Conservation (phyloP, 2,329 filamentous ascomycete genomes). For the Orbilia javanica region DNA sequence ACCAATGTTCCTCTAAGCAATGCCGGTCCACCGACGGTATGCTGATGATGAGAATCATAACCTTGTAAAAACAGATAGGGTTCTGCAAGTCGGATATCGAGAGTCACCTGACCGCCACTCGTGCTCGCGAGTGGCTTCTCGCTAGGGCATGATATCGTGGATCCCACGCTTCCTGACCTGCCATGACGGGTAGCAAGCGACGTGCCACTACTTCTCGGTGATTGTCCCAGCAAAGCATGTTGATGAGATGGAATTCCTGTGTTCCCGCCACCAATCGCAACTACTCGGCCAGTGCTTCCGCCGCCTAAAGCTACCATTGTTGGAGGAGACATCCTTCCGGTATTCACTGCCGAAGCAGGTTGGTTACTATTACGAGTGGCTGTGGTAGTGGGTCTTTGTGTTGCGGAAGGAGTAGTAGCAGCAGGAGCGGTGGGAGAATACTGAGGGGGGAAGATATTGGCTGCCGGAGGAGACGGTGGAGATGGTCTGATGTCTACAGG, state of each 20-base stretch:
- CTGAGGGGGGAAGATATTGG: not conserved
- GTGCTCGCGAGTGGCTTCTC: slow-evolving; percentile 79
- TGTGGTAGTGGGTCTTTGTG: slow-evolving; percentile 51
- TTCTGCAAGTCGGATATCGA: slow-evolving; percentile 81
- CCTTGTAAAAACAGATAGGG: slow-evolving; percentile 84
- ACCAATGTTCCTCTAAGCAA: slow-evolving; percentile 87
- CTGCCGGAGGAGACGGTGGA: slow-evolving; percentile 24
- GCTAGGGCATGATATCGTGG: slow-evolving; percentile 47
- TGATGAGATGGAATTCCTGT: slow-evolving; percentile 61
- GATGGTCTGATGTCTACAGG: slow-evolving; percentile 52
- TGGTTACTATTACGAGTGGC: slow-evolving; percentile 6
- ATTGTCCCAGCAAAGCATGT: slow-evolving; percentile 52
- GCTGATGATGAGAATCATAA: slow-evolving; percentile 74
- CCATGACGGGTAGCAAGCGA: slow-evolving; percentile 46
- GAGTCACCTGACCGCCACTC: slow-evolving; percentile 77
- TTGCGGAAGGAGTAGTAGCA: slow-evolving; percentile 31
- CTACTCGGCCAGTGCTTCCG: slow-evolving; percentile 59
- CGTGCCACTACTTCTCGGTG: slow-evolving; percentile 45
- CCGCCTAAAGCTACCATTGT: slow-evolving; percentile 58
- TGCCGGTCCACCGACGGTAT: slow-evolving; percentile 75
- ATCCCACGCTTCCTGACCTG: slow-evolving; percentile 48
- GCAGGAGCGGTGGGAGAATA: slow-evolving; percentile 13
- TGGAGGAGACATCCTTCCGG: slow-evolving; percentile 51
- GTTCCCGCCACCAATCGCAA: slow-evolving; percentile 60
- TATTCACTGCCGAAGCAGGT: slow-evolving; percentile 40